Conservation (phyloP, 192 early-diverging fungal genomes). For the Linnemannia elongata region DNA sequence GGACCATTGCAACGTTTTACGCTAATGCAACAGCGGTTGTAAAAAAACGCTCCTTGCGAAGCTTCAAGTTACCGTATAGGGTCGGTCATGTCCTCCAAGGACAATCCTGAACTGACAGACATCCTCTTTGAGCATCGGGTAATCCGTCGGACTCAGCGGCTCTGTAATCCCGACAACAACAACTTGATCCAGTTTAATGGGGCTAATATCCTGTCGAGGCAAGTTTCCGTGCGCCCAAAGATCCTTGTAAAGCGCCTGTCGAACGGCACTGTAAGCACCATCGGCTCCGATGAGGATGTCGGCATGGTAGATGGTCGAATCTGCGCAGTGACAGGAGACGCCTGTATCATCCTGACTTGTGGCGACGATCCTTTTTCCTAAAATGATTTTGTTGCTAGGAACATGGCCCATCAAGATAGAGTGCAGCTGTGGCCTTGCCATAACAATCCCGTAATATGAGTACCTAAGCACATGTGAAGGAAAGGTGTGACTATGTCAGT, state of each 20-base stretch:
- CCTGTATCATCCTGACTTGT: conserved; percentile 41
- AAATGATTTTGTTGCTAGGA: conserved; percentile 35
- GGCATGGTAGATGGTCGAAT: conserved; percentile 40
- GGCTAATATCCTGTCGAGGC: conserved; percentile 42
- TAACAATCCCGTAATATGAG: conserved; percentile 41
- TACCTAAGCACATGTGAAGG: conserved; percentile 9
- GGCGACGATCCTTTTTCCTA: conserved; percentile 37
- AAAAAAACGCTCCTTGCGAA: background rate
- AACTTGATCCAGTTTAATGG: conserved; percentile 49
- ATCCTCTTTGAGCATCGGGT: conserved; percentile 48
- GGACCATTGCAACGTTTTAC: background rate
- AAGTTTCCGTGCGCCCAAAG: conserved; percentile 33
- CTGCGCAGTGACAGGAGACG: conserved; percentile 35
- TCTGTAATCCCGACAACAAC: conserved; percentile 49
- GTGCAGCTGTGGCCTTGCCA: conserved; percentile 40
- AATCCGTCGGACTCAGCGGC: conserved; percentile 25
- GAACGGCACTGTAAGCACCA: conserved; percentile 44
- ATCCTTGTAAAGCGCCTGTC: conserved; percentile 43
- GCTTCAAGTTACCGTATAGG: conserved; percentile 34
- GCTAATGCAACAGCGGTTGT: background rate
- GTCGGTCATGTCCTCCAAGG: conserved; percentile 40
- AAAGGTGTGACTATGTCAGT: background rate
- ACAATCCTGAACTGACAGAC: conserved; percentile 55
- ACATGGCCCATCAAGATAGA: conserved; percentile 34
- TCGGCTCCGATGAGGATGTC: conserved; percentile 47